Conservation (phyloP, 306 rosid genomes). For the Purshia tridentata region DNA sequence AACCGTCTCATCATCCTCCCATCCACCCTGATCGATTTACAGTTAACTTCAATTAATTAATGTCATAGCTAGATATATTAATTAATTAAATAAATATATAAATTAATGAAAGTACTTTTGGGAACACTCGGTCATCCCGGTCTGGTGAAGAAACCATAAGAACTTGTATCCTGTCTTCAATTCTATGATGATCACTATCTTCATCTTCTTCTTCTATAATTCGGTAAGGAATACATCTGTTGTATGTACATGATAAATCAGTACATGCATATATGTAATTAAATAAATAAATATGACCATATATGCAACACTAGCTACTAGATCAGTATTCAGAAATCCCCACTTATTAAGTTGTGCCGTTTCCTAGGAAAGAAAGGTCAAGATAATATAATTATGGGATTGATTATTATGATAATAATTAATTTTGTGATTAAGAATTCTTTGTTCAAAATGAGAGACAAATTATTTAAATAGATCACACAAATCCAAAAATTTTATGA, state of each 20-base stretch:
- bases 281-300: too few species aligned
- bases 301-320: too few species aligned
- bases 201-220: constrained; percentile 35
- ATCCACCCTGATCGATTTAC: constrained; percentile 61
- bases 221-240: constrained; percentile 87
- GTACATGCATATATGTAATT: too few species aligned
- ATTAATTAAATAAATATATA: neutral
- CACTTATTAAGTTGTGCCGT: too few species aligned
- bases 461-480: constrained; percentile 15
- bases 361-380: neutral
- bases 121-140: constrained; percentile 77
- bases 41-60: too few species aligned
- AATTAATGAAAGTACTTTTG: constrained; percentile 49
- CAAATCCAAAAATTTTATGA: neutral
- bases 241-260: neutral
- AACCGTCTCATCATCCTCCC: constrained; percentile 89
- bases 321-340: too few species aligned
- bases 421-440: constrained; percentile 17
- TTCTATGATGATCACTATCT: constrained; percentile 19
- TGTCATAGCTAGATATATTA: too few species aligned
- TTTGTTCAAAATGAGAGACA: constrained; percentile 34
- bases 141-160: constrained; percentile 89
- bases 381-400: neutral
- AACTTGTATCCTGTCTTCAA: constrained; percentile 56
- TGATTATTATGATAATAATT: neutral